A percentile compares a stretch with the other conserved stretches of the same genome.
phyloP scores from a whole-genome alignment of 257 asterid species.

The Solanum ossicruentum region DNA sequence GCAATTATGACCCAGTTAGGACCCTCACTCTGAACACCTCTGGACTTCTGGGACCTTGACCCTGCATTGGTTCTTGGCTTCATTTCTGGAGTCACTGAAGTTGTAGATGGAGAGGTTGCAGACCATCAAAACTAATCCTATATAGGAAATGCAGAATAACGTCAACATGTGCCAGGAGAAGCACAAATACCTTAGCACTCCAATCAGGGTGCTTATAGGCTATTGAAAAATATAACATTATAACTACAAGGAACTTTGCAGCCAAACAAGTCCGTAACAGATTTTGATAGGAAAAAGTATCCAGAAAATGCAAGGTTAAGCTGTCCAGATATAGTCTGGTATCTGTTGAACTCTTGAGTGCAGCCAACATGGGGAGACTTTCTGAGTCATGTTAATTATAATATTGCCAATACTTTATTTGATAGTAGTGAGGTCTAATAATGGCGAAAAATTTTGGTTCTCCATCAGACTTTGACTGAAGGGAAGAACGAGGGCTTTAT shows the following conservation, averaged over 20 bases:
- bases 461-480: not conserved
- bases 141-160: slow-evolving; percentile 5
- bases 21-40: slow-evolving; percentile 42
- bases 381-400: not conserved
- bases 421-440: not conserved
- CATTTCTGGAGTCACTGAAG: slow-evolving; percentile 25
- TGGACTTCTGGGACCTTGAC: slow-evolving; percentile 27
- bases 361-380: not conserved
- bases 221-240: not conserved
- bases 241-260: not conserved
- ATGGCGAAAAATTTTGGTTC: not conserved
- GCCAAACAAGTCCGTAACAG: not conserved
- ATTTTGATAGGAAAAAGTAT: not conserved
- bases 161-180: not conserved
- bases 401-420: not conserved
- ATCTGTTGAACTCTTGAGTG: not conserved
- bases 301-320: not conserved
- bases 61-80: slow-evolving; percentile 37
- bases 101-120: not conserved
- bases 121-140: slow-evolving; percentile 23
- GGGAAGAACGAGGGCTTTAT: not conserved
- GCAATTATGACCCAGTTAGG: slow-evolving; percentile 79
- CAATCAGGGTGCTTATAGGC: not conserved
- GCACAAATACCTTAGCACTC: not conserved
- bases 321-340: not conserved